Evolutionary conservation across 208 protist genomes (phyloP).

Genomic region (Leptomonas pyrrhocoris): DNA sequence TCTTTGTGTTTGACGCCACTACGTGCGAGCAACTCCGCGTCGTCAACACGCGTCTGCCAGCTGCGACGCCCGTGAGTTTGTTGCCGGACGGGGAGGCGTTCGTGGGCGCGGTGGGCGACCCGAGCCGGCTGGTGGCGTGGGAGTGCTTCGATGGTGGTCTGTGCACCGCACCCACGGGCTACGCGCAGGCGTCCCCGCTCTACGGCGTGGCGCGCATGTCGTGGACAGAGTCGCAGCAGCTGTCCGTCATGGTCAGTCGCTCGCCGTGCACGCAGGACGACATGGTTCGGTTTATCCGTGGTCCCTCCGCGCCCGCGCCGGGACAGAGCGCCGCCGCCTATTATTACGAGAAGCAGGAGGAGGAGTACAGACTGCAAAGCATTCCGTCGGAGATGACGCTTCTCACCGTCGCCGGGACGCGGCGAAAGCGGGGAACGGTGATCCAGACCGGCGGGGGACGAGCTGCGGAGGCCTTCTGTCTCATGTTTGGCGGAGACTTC

Average conservation of each 20-base stretch:
- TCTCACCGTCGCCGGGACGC: conserved; percentile 50
- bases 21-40: conserved; percentile 52
- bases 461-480: conserved; percentile 52
- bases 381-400: conserved; percentile 52
- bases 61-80: conserved; percentile 39
- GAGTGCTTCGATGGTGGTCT: conserved; percentile 66
- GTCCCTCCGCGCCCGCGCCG: conserved; percentile 3
- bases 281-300: conserved; percentile 22
- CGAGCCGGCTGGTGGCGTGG: conserved; percentile 45
- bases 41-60: conserved; percentile 46
- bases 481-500: conserved; percentile 54
- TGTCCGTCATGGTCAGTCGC: conserved; percentile 50
- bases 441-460: conserved; percentile 34
- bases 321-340: conserved; percentile 18
- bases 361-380: conserved; percentile 21
- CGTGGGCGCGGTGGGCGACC: conserved; percentile 44
- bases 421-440: conserved; percentile 34
- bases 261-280: conserved; percentile 39
- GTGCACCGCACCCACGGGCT: conserved; percentile 55
- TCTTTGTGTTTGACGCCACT: conserved; percentile 67
- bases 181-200: conserved; percentile 35
- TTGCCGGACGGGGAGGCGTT: conserved; percentile 78
- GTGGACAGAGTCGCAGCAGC: conserved; percentile 63
- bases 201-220: conserved; percentile 53
- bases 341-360: conserved; percentile 16